phyloP scores from a whole-genome alignment of 495 filamentous ascomycete genomes.

The Hypoxylon lenormandii region DNA sequence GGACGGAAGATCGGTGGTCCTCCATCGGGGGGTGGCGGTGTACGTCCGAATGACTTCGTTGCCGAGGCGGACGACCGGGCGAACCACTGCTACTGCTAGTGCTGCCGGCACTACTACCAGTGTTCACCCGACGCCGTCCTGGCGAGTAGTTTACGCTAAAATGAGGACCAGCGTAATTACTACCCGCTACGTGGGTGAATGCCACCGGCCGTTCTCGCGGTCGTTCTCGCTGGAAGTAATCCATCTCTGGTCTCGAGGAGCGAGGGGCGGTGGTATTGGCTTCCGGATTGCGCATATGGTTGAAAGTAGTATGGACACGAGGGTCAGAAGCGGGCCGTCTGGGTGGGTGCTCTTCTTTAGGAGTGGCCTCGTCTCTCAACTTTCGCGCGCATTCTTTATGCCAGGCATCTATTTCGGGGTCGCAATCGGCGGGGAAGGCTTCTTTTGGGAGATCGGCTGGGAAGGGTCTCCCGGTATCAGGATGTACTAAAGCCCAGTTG shows the following conservation, averaged over 20 bases:
- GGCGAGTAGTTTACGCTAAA: conserved; percentile 28
- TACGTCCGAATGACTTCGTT: conserved; percentile 48
- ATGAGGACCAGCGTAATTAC: conserved; percentile 35
- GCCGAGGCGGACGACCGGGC: conserved; percentile 40
- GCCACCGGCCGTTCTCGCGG: conserved; percentile 47
- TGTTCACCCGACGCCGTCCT: conserved; percentile 31
- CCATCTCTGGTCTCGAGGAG: conserved; percentile 40
- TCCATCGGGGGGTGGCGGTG: conserved; percentile 40
- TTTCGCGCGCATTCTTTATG: conserved; percentile 76
- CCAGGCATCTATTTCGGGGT: conserved; percentile 83
- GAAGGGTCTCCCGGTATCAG: conserved; percentile 76
- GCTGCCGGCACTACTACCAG: conserved; percentile 24
- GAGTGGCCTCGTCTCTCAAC: conserved; percentile 62
- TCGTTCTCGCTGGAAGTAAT: conserved; percentile 48
- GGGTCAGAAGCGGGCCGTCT: conserved; percentile 36
- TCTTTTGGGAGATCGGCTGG: conserved; percentile 79
- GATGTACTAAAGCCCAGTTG: conserved; percentile 78
- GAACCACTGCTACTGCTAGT: conserved; percentile 43
- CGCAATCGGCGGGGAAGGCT: conserved; percentile 79
- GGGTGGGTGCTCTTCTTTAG: conserved; percentile 46
- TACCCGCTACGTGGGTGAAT: conserved; percentile 48
- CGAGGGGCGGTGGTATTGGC: conserved; percentile 24
- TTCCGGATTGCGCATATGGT: conserved; percentile 39
- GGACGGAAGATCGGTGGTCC: conserved; percentile 31
- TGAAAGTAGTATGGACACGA: conserved; percentile 36